Base-by-base conservation (phyloP, 805 yeast species). In the Torulaspora indica region DNA sequence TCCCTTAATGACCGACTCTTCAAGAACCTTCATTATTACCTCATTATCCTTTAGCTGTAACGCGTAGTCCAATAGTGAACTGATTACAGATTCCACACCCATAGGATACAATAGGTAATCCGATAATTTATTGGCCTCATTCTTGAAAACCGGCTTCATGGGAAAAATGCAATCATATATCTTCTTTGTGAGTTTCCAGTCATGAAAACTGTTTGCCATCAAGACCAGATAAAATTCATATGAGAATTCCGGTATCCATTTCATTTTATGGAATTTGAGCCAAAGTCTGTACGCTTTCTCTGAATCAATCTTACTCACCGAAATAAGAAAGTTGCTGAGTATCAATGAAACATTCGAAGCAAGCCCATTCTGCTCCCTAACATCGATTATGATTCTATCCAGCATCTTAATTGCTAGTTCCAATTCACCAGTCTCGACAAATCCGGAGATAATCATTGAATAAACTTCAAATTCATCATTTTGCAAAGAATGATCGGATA, bases 371-470 rank as follows among this genome's bases (percentile, higher is more conserved):
- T 63, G 62, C 17, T 60, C 54, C 53, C 69, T 70, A 52, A 71
- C 71, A 35, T 76, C 75, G 0, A 68, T 52, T 33, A 82, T 59
- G 5, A 82, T 67, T 32, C 71, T 67, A 56, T 82, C 85, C 53
- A 84, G 64, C 44, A 82, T 72, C 46, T 73, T 69, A 1, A 82
- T 72, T 3, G 87, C 81, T 32, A 73, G 52, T 7, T 69, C 66
- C 29, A 71, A 51, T 49, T 80, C 76, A 32, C 73, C 75, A 35
- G 77, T 75, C 40, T 68, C 65, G 9, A 79, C 70, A 42, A 83
- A 65, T 1, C 81, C 71, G 27, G 78, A 72, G 28, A 82, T 69
- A 46, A 79, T 64, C 34, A 68, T 60, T 1, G 78, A 63, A 55
- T 81, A 82, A 25, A 81, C 71, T 27, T 64, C 60, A 51, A 70